phyloP scores from a whole-genome alignment of 2,329 filamentous ascomycete species.

The Penicillium janthinellum region DNA sequence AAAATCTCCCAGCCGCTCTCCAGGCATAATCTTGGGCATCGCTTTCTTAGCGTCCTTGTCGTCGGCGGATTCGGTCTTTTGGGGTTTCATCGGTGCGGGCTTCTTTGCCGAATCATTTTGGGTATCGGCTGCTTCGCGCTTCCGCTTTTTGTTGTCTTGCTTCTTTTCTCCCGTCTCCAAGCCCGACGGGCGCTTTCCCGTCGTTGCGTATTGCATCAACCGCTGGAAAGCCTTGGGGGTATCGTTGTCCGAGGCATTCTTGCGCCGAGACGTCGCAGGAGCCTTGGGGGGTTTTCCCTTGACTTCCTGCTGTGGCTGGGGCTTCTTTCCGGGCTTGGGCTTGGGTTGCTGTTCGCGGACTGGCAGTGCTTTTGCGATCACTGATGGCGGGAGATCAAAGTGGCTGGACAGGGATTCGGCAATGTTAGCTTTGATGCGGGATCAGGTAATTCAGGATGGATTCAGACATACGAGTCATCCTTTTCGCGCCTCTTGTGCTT shows the following conservation, averaged over 20 bases:
- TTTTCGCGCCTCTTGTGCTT: conserved; percentile 72
- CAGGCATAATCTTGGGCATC: conserved; percentile 73
- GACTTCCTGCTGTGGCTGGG: conserved; percentile 23
- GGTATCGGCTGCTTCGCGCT: conserved; percentile 34
- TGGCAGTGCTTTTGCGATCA: conserved; percentile 61
- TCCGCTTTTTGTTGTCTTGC: conserved; percentile 53
- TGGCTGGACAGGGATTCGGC: conserved; percentile 35
- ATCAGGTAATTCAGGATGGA: neutral
- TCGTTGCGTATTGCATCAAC: conserved; percentile 72
- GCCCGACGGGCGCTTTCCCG: conserved; percentile 65
- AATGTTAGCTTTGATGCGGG: neutral
- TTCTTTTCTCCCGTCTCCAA: conserved; percentile 57
- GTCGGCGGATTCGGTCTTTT: conserved; percentile 10
- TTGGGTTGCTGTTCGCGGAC: conserved; percentile 51
- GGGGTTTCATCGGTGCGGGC: conserved; percentile 2
- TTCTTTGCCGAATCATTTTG: conserved; percentile 16
- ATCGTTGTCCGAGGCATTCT: conserved; percentile 63
- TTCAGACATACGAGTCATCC: conserved; percentile 50
- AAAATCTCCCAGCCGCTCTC: conserved; percentile 82
- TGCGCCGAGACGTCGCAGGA: conserved; percentile 40
- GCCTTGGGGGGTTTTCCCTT: conserved; percentile 51
- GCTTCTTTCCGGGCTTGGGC: conserved; percentile 39
- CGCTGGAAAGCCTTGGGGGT: conserved; percentile 85
- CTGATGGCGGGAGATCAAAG: conserved; percentile 63
- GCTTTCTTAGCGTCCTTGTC: conserved; percentile 18